phyloP scores from a whole-genome alignment of 306 rosid species.

The Pyrus bretschneideri region DNA sequence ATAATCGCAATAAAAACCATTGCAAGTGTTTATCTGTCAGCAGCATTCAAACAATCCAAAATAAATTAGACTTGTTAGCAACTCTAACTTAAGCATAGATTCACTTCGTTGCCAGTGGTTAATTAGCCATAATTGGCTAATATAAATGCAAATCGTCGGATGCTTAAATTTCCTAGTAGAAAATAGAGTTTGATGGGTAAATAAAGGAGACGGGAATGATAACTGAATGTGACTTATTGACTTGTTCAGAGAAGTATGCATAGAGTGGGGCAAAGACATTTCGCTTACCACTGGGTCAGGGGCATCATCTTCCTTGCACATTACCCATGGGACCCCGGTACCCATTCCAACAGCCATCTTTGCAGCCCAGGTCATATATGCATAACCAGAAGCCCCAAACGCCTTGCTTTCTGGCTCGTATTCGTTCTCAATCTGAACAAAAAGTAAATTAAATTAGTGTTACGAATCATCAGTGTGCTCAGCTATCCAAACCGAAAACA shows the following conservation, averaged over 20 bases:
- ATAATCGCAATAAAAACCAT: conserved; percentile 80
- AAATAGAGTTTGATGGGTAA: neutral
- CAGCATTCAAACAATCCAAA: neutral
- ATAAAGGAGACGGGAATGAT: neutral
- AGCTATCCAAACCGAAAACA: neutral
- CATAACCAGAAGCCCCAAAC: conserved; percentile 61
- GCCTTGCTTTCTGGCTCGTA: conserved; percentile 55
- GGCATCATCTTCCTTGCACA: conserved; percentile 86
- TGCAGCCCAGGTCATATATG: conserved; percentile 81
- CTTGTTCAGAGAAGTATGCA: neutral
- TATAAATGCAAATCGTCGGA: neutral
- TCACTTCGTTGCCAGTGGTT: neutral
- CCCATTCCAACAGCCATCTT: conserved; percentile 64
- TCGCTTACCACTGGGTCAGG: conserved; percentile 77
- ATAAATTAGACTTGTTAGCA: neutral
- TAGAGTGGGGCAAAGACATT: neutral
- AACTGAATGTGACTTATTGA: neutral
- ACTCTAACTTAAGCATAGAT: neutral
- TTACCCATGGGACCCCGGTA: conserved; percentile 91
- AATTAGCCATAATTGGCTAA: neutral
- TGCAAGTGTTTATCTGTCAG: conserved; percentile 78
- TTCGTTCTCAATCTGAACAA: conserved; percentile 78
- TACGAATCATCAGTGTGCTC: neutral
- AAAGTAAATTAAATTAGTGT: neutral
- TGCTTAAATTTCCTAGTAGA: neutral